Conservation (phyloP, 1,139 yeast species). For the Hyphopichia pseudoburtonii region DNA sequence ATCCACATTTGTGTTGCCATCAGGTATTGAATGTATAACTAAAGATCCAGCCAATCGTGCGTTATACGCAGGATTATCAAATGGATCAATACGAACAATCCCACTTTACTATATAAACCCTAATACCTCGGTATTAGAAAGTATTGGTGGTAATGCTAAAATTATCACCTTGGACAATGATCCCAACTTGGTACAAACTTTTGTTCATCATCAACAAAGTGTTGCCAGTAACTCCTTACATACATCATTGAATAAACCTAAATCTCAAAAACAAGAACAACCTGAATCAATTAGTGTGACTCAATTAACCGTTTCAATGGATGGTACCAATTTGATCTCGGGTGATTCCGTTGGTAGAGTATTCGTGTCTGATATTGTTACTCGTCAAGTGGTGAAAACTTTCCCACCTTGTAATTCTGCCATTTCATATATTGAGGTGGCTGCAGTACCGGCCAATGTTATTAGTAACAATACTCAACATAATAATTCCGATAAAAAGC, state of each 20-base stretch:
- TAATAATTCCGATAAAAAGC: conserved; percentile 32
- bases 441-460: conserved; percentile 5
- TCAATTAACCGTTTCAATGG: conserved; percentile 61
- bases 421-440: conserved; percentile 25
- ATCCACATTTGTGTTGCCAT: conserved; percentile 69
- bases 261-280: conserved; percentile 8
- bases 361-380: conserved; percentile 67
- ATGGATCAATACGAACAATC: conserved; percentile 62
- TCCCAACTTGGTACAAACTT: conserved; percentile 49
- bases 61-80: conserved; percentile 64
- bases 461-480: conserved; percentile 9
- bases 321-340: conserved; percentile 70
- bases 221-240: conserved; percentile 9
- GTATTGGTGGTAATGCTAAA: conserved; percentile 56
- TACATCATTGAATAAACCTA: conserved; percentile 6
- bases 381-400: conserved; percentile 72
- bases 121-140: conserved; percentile 46
- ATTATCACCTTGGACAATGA: conserved; percentile 54
- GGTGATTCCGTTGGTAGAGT: conserved; percentile 76
- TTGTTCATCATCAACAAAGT: conserved; percentile 55
- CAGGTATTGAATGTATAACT: conserved; percentile 56
- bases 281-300: conserved; percentile 43
- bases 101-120: conserved; percentile 53
- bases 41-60: conserved; percentile 84
- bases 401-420: conserved; percentile 54